Conservation (phyloP, 352 stramenopile genomes). For the Globisporangium megalacanthum region DNA sequence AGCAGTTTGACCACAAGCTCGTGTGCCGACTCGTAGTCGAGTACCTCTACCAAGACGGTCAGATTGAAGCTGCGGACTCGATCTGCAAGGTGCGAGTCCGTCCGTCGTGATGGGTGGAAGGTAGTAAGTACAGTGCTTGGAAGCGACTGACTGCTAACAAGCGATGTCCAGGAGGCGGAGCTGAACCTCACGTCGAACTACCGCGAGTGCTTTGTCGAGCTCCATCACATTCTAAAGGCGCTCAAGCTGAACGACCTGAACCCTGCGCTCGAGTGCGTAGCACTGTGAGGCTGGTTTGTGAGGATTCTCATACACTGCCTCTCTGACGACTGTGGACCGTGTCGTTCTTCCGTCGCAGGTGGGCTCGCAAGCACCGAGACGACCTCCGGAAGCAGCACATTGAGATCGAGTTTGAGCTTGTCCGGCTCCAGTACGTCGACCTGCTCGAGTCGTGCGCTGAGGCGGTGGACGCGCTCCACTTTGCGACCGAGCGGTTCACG, state of each 20-base stretch:
- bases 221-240: slow-evolving; percentile 60
- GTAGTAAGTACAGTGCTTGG: background rate
- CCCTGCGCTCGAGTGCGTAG: slow-evolving; percentile 55
- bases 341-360: slow-evolving; percentile 24
- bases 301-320: too few relatives aligned
- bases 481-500: slow-evolving; percentile 57
- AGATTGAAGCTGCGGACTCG: slow-evolving; percentile 63
- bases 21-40: slow-evolving; percentile 64
- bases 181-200: slow-evolving; percentile 46
- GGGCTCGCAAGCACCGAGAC: slow-evolving; percentile 47
- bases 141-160: background rate
- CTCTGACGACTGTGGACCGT: slow-evolving; percentile 2
- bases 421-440: slow-evolving; percentile 79
- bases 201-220: slow-evolving; percentile 59
- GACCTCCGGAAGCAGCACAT: slow-evolving; percentile 45
- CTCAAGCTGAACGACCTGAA: slow-evolving; percentile 60
- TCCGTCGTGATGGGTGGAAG: too few relatives aligned
- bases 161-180: slow-evolving; percentile 38
- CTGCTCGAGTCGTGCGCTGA: slow-evolving; percentile 57
- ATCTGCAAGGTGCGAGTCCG: slow-evolving; percentile 39
- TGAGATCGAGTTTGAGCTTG: slow-evolving; percentile 80
- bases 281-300: too few relatives aligned
- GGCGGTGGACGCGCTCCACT: slow-evolving; percentile 63
- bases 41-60: slow-evolving; percentile 76
- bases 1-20: slow-evolving; percentile 57